Conservation (phyloP, 352 stramenopile species). For the Pythium folliculosum region DNA sequence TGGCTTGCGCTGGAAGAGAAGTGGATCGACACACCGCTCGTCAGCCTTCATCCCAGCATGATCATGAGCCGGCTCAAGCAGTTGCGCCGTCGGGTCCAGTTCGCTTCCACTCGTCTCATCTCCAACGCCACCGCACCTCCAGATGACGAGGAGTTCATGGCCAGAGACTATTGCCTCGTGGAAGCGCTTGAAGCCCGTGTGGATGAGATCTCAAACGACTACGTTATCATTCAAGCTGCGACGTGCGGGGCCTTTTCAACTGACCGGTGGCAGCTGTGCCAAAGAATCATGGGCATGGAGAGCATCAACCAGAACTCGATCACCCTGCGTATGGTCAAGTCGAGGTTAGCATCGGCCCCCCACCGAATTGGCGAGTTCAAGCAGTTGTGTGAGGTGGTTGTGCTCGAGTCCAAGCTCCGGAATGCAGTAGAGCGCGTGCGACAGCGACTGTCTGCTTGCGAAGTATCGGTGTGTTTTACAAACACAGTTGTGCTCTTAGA, state of each 20-base stretch:
- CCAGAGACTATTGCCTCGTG: constrained; percentile 37
- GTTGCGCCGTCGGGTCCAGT: constrained; percentile 50
- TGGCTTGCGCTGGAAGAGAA: constrained; percentile 53
- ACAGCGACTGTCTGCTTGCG: constrained; percentile 36
- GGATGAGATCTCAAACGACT: constrained; percentile 45
- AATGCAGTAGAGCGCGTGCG: constrained; percentile 29
- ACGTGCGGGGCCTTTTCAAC: constrained; percentile 41
- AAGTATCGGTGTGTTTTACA: constrained; percentile 30
- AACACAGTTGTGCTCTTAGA: constrained; percentile 9
- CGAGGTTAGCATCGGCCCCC: neutral
- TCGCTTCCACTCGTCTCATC: constrained; percentile 38
- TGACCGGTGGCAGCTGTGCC: constrained; percentile 35
- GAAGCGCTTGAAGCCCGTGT: constrained; percentile 41
- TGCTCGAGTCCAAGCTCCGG: constrained; percentile 57
- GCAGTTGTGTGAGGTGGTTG: constrained; percentile 46
- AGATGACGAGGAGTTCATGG: constrained; percentile 6
- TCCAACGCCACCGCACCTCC: neutral
- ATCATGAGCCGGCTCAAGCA: constrained; percentile 63
- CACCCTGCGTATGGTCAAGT: constrained; percentile 23
- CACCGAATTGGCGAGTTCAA: constrained; percentile 27
- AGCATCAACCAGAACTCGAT: neutral
- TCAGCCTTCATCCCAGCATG: constrained; percentile 42
- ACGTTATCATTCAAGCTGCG: constrained; percentile 53
- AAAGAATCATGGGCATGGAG: constrained; percentile 20
- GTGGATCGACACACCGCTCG: constrained; percentile 43